phyloP scores from a whole-genome alignment of 768 basidiomycete species.

The Agrocybe praecox region DNA sequence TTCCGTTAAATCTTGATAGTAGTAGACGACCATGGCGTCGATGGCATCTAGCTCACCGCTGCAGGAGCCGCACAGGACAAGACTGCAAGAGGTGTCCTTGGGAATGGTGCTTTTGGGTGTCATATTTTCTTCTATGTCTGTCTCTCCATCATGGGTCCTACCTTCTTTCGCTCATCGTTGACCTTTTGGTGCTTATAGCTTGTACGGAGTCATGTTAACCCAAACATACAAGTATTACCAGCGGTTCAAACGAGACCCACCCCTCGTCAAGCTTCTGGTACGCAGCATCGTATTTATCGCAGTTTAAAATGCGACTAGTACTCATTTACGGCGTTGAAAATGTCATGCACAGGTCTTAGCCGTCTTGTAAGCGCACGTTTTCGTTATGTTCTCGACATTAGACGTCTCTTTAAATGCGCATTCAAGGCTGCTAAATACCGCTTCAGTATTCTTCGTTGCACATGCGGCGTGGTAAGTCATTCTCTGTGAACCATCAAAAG shows the following conservation, averaged over 20 bases:
- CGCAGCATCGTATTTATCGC: background rate
- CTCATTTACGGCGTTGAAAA: background rate
- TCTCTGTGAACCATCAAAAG: background rate
- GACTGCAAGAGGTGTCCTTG: slow-evolving; percentile 24
- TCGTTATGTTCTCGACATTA: background rate
- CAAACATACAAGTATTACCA: slow-evolving; percentile 35
- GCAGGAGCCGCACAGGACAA: slow-evolving; percentile 12
- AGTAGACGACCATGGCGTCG: background rate
- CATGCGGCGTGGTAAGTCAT: slow-evolving; percentile 32
- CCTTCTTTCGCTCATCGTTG: background rate
- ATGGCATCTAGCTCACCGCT: background rate
- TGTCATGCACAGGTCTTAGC: slow-evolving; percentile 15
- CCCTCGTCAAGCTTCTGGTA: slow-evolving; percentile 28
- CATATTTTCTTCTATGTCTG: slow-evolving; percentile 32
- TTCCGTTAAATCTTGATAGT: background rate
- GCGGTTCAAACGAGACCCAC: slow-evolving; percentile 29
- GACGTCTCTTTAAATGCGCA: background rate
- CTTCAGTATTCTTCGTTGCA: slow-evolving; percentile 29
- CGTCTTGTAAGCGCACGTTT: slow-evolving; percentile 20
- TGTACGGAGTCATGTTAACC: slow-evolving; percentile 33
- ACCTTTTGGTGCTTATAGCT: slow-evolving; percentile 13
- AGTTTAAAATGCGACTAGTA: background rate
- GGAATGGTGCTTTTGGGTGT: slow-evolving; percentile 37
- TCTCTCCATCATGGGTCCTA: background rate
- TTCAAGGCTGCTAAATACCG: slow-evolving; percentile 28